Evolutionary conservation across 192 early-diverging fungal species (phyloP).

Genomic region (Backusella tarrabulga): DNA sequence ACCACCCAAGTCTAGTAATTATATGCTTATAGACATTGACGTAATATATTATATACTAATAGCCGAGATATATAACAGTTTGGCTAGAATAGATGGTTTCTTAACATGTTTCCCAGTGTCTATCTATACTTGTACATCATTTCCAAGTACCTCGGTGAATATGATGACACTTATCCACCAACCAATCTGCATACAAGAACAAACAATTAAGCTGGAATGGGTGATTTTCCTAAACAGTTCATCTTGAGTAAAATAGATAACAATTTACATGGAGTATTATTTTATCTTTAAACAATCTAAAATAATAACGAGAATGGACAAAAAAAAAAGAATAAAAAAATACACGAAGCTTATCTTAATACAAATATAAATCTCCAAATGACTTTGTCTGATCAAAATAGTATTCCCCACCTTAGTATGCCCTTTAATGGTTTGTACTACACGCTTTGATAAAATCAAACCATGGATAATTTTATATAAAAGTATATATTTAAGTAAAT

Average conservation of each 20-base stretch:
- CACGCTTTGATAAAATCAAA: not conserved
- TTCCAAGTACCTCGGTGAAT: not conserved
- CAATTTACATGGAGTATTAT: not conserved
- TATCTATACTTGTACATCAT: not conserved
- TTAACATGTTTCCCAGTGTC: not conserved
- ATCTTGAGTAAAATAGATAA: not conserved
- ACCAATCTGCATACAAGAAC: not conserved
- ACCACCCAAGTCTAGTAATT: not conserved
- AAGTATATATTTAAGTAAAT: slow-evolving; percentile 7
- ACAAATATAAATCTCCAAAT: not conserved
- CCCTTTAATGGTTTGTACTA: not conserved
- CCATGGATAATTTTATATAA: not conserved
- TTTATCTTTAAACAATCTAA: too few relatives aligned
- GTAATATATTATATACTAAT: too few relatives aligned
- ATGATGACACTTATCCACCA: not conserved
- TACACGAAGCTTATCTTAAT: not conserved
- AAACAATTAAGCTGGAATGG: not conserved
- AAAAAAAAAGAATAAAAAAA: not conserved
- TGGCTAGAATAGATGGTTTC: not conserved
- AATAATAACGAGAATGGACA: too few relatives aligned
- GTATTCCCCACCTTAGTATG: not conserved
- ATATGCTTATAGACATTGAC: too few relatives aligned
- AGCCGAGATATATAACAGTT: too few relatives aligned
- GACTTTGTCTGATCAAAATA: not conserved
- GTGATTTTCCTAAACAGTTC: not conserved